Evolutionary conservation across 2,329 filamentous ascomycete species (phyloP).

Genomic region (Cytospora paraplurivora): DNA sequence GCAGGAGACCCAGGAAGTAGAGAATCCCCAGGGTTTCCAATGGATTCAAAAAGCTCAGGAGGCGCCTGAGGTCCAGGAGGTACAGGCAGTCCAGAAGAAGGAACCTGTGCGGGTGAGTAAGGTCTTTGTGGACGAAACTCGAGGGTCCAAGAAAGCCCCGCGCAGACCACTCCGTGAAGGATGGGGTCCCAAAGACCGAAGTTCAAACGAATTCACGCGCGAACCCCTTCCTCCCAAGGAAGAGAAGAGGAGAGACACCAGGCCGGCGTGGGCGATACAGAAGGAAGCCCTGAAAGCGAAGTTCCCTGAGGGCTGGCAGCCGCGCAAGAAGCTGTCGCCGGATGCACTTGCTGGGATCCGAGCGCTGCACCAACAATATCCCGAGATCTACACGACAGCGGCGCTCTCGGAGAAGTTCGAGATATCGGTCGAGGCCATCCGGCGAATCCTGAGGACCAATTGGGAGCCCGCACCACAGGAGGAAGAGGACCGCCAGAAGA

Average conservation of each 20-base stretch:
- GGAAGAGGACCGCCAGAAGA: constrained; percentile 57
- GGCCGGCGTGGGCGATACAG: constrained; percentile 68
- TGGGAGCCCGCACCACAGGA: constrained; percentile 65
- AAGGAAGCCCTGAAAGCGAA: constrained; percentile 76
- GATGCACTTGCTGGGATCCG: constrained; percentile 91
- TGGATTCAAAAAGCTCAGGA: no score
- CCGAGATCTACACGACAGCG: constrained; percentile 73
- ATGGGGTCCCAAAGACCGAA: constrained; percentile 32
- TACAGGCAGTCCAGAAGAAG: constrained; percentile 31
- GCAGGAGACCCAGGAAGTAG: constrained; percentile 44
- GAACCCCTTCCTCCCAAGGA: constrained; percentile 28
- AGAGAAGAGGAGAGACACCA: constrained; percentile 27
- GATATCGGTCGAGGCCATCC: constrained; percentile 83
- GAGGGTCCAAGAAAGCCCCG: not conserved
- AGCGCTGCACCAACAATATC: constrained; percentile 75
- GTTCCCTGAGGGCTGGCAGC: constrained; percentile 79
- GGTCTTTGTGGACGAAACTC: not conserved
- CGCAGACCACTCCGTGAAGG: constrained; percentile 28
- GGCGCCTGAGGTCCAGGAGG: constrained; percentile 32
- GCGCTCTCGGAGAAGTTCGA: constrained; percentile 78
- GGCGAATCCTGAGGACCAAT: constrained; percentile 80
- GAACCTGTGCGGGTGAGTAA: not conserved
- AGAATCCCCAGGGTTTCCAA: constrained; percentile 34
- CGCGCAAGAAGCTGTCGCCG: constrained; percentile 84
- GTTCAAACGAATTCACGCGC: constrained; percentile 5